Evolutionary conservation across 116 monocot species (phyloP), one percentile per base, ranked within the genome.

Genomic region (Zostera marina): DNA sequence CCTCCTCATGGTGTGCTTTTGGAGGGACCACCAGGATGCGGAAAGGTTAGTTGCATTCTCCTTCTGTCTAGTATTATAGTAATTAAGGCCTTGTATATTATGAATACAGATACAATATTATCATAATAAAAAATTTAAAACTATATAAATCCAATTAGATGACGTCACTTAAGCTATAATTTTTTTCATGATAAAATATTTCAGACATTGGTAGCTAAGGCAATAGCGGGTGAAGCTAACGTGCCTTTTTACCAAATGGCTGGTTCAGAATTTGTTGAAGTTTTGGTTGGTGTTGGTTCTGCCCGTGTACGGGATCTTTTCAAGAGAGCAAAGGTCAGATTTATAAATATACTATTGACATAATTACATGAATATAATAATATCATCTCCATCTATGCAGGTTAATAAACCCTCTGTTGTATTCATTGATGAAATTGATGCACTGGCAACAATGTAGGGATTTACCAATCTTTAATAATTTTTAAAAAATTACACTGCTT

Each of bases 181-280:
- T 42, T 45, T 44, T 46, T 61, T 44, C 11, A 14, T 42, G 8
- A 42, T 10, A 26, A 32, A 23, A 12, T 55, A 32, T 59, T 59
- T 17, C 59, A 88, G 88, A 88, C 88, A 20, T 68, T 88, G 42
- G 75, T 88, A 62, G 88, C 88, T 26, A 88, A 88, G 66, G 88
- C 88, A 25, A 88, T 88, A 61, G 88, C 88, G 42, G 88, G 88
- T 65, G 88, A 88, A 80, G 88, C 88, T 68, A 77, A 77, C 52
- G 88, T 88, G 68, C 88, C 88, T 59, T 88, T 88, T 73, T 88
- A 88, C 66, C 88, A 88, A 69, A 88, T 88, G 88, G 88, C 88
- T 68, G 88, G 88, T 43, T 88, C 88, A 44, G 88, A 88, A 53
- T 88, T 88, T 76, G 82, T 88, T 45, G 88, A 88, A 73, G 88